phyloP scores from a whole-genome alignment of 768 basidiomycete species.

The Strobilomyces echinocephalus region DNA sequence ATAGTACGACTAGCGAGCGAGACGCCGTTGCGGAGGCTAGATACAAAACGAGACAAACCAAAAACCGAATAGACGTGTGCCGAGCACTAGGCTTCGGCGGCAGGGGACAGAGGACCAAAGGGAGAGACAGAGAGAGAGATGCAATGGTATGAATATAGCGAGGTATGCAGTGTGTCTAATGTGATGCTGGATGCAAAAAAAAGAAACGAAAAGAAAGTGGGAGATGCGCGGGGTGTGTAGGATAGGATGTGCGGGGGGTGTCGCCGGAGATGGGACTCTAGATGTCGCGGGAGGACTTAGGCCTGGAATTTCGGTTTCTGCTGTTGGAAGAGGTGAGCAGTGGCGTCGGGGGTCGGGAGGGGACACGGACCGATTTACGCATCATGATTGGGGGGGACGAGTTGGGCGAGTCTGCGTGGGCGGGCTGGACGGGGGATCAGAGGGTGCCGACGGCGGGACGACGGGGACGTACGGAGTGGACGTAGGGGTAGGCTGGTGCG shows the following conservation, averaged over 20 bases:
- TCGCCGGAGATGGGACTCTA: slow-evolving; percentile 2
- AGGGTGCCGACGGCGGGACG: neutral
- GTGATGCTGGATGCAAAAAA: slow-evolving; percentile 14
- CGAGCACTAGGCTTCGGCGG: slow-evolving; percentile 19
- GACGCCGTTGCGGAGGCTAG: slow-evolving; percentile 5
- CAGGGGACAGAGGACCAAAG: neutral
- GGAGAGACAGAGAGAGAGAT: slow-evolving; percentile 10
- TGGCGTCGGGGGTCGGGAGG: neutral
- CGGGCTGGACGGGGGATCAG: slow-evolving; percentile 27
- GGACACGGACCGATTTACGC: slow-evolving; percentile 44
- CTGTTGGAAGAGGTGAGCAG: slow-evolving; percentile 3
- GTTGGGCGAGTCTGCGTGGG: slow-evolving; percentile 34
- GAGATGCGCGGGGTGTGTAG: slow-evolving; percentile 9
- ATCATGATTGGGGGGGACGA: slow-evolving; percentile 51
- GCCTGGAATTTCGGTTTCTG: slow-evolving; percentile 37
- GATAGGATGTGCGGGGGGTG: slow-evolving; percentile 6
- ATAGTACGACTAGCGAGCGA: slow-evolving; percentile 14
- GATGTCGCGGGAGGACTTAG: slow-evolving; percentile 3
- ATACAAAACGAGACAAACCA: slow-evolving; percentile 16
- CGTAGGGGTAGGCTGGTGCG: slow-evolving; percentile 30
- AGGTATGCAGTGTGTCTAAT: slow-evolving; percentile 34
- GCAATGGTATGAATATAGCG: slow-evolving; percentile 35
- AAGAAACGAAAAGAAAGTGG: too few relatives aligned
- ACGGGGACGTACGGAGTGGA: slow-evolving; percentile 33
- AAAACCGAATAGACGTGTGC: slow-evolving; percentile 1